phyloP scores from a whole-genome alignment of 106 monocot genomes.

The Dendrobium catenatum region DNA sequence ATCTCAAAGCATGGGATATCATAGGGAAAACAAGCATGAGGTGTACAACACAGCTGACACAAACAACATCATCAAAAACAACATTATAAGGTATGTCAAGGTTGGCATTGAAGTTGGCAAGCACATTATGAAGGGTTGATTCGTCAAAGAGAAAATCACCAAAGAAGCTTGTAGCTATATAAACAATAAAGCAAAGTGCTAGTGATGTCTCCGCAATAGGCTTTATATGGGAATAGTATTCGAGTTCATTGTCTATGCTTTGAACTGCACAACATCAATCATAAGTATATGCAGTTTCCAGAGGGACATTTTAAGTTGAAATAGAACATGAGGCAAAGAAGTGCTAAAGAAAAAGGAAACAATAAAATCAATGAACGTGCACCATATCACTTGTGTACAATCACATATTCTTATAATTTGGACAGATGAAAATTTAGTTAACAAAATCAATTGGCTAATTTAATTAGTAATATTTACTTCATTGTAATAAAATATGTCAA shows the following conservation, averaged over 20 bases:
- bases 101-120: slow-evolving; percentile 71
- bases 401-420: not conserved
- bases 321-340: too few relatives aligned
- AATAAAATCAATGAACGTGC: too few relatives aligned
- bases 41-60: slow-evolving; percentile 77
- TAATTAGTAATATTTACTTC: not conserved
- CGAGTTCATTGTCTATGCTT: slow-evolving; percentile 62
- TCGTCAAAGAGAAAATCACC: slow-evolving; percentile 68
- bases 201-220: slow-evolving; percentile 48
- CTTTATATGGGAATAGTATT: slow-evolving; percentile 44
- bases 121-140: slow-evolving; percentile 63
- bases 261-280: slow-evolving; percentile 43
- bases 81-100: slow-evolving; percentile 78
- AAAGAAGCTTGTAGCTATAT: slow-evolving; percentile 64
- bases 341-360: too few relatives aligned
- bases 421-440: not conserved
- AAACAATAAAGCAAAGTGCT: slow-evolving; percentile 47
- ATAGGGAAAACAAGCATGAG: slow-evolving; percentile 96
- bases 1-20: slow-evolving; percentile 65
- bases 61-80: slow-evolving; percentile 53
- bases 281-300: not conserved
- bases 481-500: not conserved
- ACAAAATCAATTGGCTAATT: not conserved
- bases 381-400: not conserved
- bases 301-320: not conserved